Evolutionary conservation across 805 yeast genomes (phyloP), one percentile per base, ranked within the genome.

Genomic region (Ogataea corticis): DNA sequence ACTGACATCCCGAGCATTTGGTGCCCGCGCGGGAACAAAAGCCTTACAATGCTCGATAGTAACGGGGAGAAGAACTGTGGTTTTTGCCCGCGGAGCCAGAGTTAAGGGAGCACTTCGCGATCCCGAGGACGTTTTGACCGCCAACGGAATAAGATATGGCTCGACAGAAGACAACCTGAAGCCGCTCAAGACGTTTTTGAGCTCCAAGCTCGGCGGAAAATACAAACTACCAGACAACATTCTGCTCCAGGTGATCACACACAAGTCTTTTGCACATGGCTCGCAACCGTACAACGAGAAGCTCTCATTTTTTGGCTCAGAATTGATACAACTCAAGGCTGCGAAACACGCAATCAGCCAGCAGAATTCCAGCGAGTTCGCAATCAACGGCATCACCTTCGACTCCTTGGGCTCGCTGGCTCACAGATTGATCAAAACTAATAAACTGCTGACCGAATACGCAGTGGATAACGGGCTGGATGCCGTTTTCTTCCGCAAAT

Each of bases 181-280:
- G 41, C 69, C 72, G 25, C 65, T 83, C 43, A 78, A 79, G 56
- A 49, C 56, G 23, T 79, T 80, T 52, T 65, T 85, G 44, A 49
- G 58, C 16, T 28, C 42, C 21, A 43, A 56, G 21, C 44, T 56
- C 17, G 47, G 57, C 28, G 70, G 70, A 17, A 71, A 76, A 49
- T 82, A 72, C 57, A 53, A 71, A 33, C 69, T 91, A 33, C 72
- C 84, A 4, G 85, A 87, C 57, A 73, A 75, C 6, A 68, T 85
- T 17, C 71, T 89, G 45, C 71, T 89, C 50, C 98, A 92, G 69
- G 82, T 87, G 33, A 70, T 91, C 57, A 91, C 97, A 5, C 97
- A 92, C 70, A 92, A 92, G 69, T 87, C 96, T 17, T 92, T 90
- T 73, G 96, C 95, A 4, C 95, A 88, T 68, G 97, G 96, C 9